phyloP scores from a whole-genome alignment of 768 basidiomycete genomes.

The Termitomyces sp. region DNA sequence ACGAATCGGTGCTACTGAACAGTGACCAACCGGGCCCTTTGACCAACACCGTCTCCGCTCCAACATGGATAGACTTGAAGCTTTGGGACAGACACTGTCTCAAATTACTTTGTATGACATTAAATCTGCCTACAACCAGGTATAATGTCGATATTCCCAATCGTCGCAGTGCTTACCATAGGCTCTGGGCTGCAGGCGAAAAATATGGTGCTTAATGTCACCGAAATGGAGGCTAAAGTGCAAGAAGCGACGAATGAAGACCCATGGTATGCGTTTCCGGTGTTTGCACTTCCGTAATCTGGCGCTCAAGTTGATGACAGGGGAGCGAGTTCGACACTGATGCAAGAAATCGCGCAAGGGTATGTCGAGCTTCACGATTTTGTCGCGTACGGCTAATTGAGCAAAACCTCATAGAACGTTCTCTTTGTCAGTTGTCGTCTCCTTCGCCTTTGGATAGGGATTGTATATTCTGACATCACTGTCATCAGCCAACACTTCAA shows the following conservation, averaged over 20 bases:
- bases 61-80: constrained; percentile 75
- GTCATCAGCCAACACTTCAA: constrained; percentile 89
- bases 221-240: constrained; percentile 97
- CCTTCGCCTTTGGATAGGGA: not conserved
- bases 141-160: constrained; percentile 17
- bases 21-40: not conserved
- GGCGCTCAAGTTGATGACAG: constrained; percentile 22
- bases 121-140: constrained; percentile 93
- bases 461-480: not conserved
- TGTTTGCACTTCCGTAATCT: not conserved
- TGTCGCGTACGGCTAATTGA: not conserved
- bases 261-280: constrained; percentile 65
- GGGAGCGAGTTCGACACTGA: constrained; percentile 96
- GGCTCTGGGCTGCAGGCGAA: constrained; percentile 56
- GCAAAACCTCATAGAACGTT: constrained; percentile 62
- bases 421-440: constrained; percentile 70
- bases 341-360: constrained; percentile 99
- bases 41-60: not conserved
- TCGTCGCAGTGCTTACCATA: not conserved
- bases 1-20: too few species aligned
- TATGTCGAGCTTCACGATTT: constrained; percentile 22
- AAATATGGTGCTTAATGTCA: constrained; percentile 93
- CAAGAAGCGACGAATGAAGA: constrained; percentile 97
- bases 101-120: constrained; percentile 89
- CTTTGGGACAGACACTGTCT: constrained; percentile 68